Percentiles rank a stretch among this genome's conserved stretches.
Evolutionary conservation across 345 rosid species (phyloP).

Genomic region (Turnera subulata): DNA sequence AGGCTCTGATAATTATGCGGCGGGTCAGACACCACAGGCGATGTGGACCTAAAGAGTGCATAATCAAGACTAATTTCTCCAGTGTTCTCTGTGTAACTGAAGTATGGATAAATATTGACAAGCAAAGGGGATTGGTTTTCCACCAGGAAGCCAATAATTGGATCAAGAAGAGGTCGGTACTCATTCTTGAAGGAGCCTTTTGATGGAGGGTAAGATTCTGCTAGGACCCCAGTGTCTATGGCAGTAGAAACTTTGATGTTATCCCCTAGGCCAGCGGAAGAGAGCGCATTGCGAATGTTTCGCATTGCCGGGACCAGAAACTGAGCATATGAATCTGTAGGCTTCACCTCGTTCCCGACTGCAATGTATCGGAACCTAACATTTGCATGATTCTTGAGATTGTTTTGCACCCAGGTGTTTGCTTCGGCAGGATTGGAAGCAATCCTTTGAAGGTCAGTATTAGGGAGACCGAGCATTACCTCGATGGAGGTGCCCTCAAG

Average conservation of each 20-base stretch:
- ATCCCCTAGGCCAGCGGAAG: conserved; percentile 29
- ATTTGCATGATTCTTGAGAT: conserved; percentile 18
- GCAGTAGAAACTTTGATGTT: conserved; percentile 48
- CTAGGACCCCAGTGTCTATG: conserved; percentile 19
- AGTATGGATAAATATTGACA: conserved; percentile 36
- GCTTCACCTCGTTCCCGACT: conserved; percentile 43
- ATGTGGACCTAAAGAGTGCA: conserved; percentile 33
- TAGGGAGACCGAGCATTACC: conserved; percentile 37
- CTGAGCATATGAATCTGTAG: conserved; percentile 17
- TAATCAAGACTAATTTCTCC: conserved; percentile 33
- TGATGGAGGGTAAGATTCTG: conserved; percentile 38
- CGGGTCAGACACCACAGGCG: conserved; percentile 19
- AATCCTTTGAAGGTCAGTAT: conserved; percentile 20
- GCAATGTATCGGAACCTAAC: conserved; percentile 22
- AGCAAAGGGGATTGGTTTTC: conserved; percentile 35
- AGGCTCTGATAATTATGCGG: conserved; percentile 37
- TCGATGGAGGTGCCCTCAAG: conserved; percentile 34
- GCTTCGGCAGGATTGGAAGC: conserved; percentile 39
- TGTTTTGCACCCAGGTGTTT: conserved; percentile 37
- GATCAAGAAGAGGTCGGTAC: conserved; percentile 23
- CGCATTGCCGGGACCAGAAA: conserved; percentile 35
- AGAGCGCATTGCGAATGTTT: conserved; percentile 28
- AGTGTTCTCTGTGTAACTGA: conserved; percentile 21
- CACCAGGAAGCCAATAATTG: conserved; percentile 29
- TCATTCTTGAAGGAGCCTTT: conserved; percentile 26